These are phyloP conservation scores for Neofusicoccum sp. DNA, from an alignment of 2,329 filamentous ascomycete species.

Conservation along the genomic window DNA sequence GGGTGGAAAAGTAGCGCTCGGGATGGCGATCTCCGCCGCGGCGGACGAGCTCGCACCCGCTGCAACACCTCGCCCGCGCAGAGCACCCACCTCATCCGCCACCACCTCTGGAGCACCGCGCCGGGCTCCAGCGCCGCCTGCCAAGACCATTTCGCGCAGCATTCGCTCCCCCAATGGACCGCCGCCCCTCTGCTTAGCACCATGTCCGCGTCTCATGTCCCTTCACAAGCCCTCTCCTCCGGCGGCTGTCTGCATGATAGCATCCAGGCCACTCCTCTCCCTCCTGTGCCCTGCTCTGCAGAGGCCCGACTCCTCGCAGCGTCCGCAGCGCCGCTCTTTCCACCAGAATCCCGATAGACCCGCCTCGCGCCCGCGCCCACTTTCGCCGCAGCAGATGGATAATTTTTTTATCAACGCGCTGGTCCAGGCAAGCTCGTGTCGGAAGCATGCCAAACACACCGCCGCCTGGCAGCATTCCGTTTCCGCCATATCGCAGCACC, in stretches of 20 bases:
- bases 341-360: constrained; percentile 24
- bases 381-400: constrained; percentile 45
- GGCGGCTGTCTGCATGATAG: constrained; percentile 53
- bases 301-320: background rate
- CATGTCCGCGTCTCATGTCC: constrained; percentile 68
- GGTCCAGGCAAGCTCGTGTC: constrained; percentile 55
- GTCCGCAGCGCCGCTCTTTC: constrained; percentile 26
- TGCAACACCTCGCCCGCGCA: constrained; percentile 1
- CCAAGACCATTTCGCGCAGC: background rate
- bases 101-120: constrained; percentile 7
- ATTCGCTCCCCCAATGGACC: constrained; percentile 10
- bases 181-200: constrained; percentile 43
- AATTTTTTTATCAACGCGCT: constrained; percentile 58
- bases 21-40: background rate
- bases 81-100: background rate
- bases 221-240: constrained; percentile 57
- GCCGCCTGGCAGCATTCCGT: constrained; percentile 26
- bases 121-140: background rate
- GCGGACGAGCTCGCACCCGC: background rate
- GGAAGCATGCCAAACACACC: constrained; percentile 47
- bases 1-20: constrained; percentile 9
- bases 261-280: constrained; percentile 33
- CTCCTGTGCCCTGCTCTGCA: constrained; percentile 36
- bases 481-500: constrained; percentile 20
- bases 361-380: constrained; percentile 26